Base-by-base conservation (phyloP, 441 rosid species). In the Codiaeum variegatum region DNA sequence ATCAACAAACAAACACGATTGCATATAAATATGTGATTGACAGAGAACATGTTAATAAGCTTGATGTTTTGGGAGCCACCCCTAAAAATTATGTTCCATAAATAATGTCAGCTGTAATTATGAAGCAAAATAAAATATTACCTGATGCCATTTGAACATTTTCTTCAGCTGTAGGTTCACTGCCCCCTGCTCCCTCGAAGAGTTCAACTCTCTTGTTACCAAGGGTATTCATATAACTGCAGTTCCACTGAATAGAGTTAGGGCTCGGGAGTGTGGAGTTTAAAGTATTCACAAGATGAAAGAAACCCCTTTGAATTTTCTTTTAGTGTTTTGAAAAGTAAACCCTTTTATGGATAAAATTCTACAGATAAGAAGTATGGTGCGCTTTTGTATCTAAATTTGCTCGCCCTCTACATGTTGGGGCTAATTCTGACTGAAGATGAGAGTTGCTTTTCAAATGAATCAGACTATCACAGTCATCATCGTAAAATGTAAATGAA, bases 171-270 rank as follows among this genome's bases (percentile, higher is more conserved):
- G 86, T 80, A 66, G 98, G 95, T 67, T 95, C 99, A 83, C 97
- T 88, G 59, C 73, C 90, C 78, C 99, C 99, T 34, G 93, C 91
- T 81, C 97, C 98, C 94, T 95, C 99, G 62, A 95, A 91, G 73
- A 93, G 95, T 80, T 93, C 98, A 75, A 90, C 85, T 85, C 85
- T 95, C 88, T 95, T 93, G 75, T 95, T 92, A 71, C 94, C 98
- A 36, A 91, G 92, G 72, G 85, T 90, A 78, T 81, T 90, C 96
- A 91, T 82, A 73, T 84, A 92, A 73, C 99, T 92, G 92, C 82
- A 80, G 32, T 77, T 68, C 58, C 44, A 76, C 40, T 24, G 78
- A 7, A 51, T 15, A 46, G 31, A 38, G 62, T 69, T 28, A 74
- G 34, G n/a, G n/a, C n/a, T n/a, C n/a, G n/a, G n/a, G 47, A 72